These are phyloP conservation scores for Musa beccarii DNA, from an alignment of 176 grass and related monocot genomes.

Conservation along the genomic window DNA sequence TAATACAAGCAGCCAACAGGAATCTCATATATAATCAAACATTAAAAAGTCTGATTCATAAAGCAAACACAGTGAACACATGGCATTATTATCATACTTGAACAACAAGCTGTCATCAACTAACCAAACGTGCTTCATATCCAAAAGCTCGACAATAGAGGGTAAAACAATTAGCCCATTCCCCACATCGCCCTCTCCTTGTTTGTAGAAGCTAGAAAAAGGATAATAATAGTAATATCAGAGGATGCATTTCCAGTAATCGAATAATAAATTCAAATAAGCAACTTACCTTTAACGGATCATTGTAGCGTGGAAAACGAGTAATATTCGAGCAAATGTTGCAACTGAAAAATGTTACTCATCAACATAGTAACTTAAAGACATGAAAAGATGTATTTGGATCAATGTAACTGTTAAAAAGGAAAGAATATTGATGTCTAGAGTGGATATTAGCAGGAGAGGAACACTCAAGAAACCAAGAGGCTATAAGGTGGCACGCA, in stretches of 20 bases:
- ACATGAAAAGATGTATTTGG: background rate
- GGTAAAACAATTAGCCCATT: conserved; percentile 99
- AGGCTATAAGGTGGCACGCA: too few relatives aligned
- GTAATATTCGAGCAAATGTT: conserved; percentile 60
- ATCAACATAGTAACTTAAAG: background rate
- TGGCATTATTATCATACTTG: background rate
- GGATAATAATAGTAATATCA: background rate
- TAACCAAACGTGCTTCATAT: conserved; percentile 92
- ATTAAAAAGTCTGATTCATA: conserved; percentile 9
- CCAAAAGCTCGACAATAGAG: conserved; percentile 83
- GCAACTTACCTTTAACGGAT: conserved; percentile 69
- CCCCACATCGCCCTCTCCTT: conserved; percentile 89
- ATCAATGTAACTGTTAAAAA: conserved; percentile 18
- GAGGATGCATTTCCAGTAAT: conserved; percentile 3
- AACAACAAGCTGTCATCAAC: conserved; percentile 11
- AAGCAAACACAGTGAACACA: background rate
- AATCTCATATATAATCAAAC: background rate
- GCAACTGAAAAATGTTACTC: conserved; percentile 51
- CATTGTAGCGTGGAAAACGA: conserved; percentile 86
- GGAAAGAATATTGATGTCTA: background rate
- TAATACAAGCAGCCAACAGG: background rate
- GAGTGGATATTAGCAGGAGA: too few relatives aligned
- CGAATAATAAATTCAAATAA: conserved; percentile 13
- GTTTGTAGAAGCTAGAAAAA: conserved; percentile 72
- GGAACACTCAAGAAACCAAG: too few relatives aligned